These are phyloP conservation scores for Shiraia bambusicola DNA, from an alignment of 2,329 filamentous ascomycete genomes.

Conservation along the genomic window DNA sequence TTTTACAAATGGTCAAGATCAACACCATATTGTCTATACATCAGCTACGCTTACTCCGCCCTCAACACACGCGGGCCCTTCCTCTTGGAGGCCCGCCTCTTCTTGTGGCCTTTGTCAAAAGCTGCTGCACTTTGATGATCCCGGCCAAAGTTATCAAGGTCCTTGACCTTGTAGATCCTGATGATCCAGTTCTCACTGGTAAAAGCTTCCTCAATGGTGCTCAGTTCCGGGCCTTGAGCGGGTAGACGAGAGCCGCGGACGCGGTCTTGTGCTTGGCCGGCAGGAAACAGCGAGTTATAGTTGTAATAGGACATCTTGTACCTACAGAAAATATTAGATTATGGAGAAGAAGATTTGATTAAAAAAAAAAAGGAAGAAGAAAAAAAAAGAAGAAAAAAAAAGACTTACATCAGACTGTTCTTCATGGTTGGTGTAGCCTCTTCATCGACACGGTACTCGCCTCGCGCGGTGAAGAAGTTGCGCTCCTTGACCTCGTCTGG, in stretches of 20 bases:
- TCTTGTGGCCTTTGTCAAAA: slow-evolving; percentile 80
- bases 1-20: slow-evolving; percentile 30
- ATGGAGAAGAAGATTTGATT: too few relatives aligned
- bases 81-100: slow-evolving; percentile 74
- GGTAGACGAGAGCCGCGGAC: slow-evolving; percentile 81
- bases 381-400: neutral
- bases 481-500: slow-evolving; percentile 98
- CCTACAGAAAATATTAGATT: slow-evolving; percentile 58
- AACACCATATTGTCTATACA: slow-evolving; percentile 18
- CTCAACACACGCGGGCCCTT: slow-evolving; percentile 70
- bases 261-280: slow-evolving; percentile 85
- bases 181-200: slow-evolving; percentile 99
- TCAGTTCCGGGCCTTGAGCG: slow-evolving; percentile 80
- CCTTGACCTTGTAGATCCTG: slow-evolving; percentile 99
- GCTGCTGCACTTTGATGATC: slow-evolving; percentile 71
- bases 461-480: slow-evolving; percentile 88
- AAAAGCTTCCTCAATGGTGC: slow-evolving; percentile 92
- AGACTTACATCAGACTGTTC: slow-evolving; percentile 93
- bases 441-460: slow-evolving; percentile 94
- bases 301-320: slow-evolving; percentile 99
- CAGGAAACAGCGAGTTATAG: slow-evolving; percentile 86
- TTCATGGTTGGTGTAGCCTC: slow-evolving; percentile 95
- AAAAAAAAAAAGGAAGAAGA: too few relatives aligned
- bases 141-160: slow-evolving; percentile 91
- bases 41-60: slow-evolving; percentile 60